Percentiles rank a stretch among this genome's conserved stretches.
These are phyloP conservation scores for Coemansia sp. DNA, from an alignment of 192 early-diverging fungal species.

Conservation along the genomic window DNA sequence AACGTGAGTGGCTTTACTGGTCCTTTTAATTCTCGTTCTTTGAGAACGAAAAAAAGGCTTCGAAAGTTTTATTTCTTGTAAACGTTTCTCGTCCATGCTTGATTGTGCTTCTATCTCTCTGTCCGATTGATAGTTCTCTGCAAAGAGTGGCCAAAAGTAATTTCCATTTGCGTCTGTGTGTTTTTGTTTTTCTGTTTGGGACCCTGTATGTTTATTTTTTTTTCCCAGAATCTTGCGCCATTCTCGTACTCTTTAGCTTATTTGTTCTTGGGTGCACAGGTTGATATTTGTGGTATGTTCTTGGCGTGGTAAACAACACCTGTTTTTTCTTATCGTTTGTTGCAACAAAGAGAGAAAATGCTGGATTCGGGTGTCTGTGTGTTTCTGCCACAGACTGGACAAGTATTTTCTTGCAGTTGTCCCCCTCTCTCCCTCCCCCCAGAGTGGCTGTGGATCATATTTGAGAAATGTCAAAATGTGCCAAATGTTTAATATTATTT, in stretches of 20 bases:
- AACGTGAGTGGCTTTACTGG: neutral
- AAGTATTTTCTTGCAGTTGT: neutral
- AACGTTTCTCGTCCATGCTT: neutral
- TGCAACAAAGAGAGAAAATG: neutral
- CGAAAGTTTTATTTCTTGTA: neutral
- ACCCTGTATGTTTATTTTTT: constrained; percentile 1
- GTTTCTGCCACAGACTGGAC: neutral
- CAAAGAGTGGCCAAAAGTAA: neutral
- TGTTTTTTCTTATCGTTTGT: neutral
- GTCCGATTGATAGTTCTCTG: neutral
- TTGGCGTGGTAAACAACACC: constrained; percentile 2
- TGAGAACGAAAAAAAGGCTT: neutral
- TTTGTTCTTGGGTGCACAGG: neutral
- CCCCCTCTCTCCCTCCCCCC: too few species aligned
- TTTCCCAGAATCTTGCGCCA: constrained; percentile 7
- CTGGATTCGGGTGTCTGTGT: neutral
- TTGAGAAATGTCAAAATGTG: neutral
- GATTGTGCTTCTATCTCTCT: neutral
- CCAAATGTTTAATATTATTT: neutral
- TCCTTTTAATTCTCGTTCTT: neutral
- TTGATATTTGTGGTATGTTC: neutral
- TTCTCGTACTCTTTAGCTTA: neutral
- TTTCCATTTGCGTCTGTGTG: constrained; percentile 1
- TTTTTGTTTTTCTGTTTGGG: neutral
- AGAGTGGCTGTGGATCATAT: neutral